Evolutionary conservation across 177 flowering plant species (phyloP).

Genomic region (Telopea speciosissima): DNA sequence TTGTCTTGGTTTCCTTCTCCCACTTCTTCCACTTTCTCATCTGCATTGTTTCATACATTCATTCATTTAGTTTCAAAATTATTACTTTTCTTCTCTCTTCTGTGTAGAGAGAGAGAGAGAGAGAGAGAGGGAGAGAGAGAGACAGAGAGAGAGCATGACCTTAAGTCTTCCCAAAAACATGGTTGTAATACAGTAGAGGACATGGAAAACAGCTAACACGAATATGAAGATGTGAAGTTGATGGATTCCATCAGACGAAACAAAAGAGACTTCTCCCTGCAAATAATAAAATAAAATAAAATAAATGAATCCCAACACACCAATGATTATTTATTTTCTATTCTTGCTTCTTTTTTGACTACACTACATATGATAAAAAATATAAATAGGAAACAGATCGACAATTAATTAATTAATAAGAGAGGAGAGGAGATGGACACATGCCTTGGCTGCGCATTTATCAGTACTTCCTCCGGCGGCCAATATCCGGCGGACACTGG

Average conservation of each 20-base stretch:
- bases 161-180: constrained; percentile 56
- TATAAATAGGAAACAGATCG: too few relatives aligned
- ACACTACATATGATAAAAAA: too few relatives aligned
- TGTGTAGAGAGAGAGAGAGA: constrained; percentile 1
- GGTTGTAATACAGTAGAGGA: constrained; percentile 59
- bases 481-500: constrained; percentile 36
- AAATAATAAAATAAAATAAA: too few relatives aligned
- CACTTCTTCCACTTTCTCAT: constrained; percentile 69
- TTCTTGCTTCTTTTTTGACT: too few relatives aligned
- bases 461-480: constrained; percentile 33
- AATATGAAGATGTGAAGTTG: constrained; percentile 66
- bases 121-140: neutral
- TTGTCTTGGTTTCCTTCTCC: constrained; percentile 60
- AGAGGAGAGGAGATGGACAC: too few relatives aligned
- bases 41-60: constrained; percentile 27
- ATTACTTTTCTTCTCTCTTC: too few relatives aligned
- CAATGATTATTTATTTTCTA: too few relatives aligned
- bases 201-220: constrained; percentile 54
- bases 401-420: too few relatives aligned
- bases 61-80: too few relatives aligned
- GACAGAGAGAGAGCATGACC: constrained; percentile 20
- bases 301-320: neutral
- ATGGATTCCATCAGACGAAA: constrained; percentile 45
- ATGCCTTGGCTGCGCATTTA: constrained; percentile 47
- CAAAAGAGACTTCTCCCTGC: constrained; percentile 50